A percentile compares a stretch with the other conserved stretches of the same genome.
Conservation (phyloP, 2,329 filamentous ascomycete species). For the Xylaria sp. region DNA sequence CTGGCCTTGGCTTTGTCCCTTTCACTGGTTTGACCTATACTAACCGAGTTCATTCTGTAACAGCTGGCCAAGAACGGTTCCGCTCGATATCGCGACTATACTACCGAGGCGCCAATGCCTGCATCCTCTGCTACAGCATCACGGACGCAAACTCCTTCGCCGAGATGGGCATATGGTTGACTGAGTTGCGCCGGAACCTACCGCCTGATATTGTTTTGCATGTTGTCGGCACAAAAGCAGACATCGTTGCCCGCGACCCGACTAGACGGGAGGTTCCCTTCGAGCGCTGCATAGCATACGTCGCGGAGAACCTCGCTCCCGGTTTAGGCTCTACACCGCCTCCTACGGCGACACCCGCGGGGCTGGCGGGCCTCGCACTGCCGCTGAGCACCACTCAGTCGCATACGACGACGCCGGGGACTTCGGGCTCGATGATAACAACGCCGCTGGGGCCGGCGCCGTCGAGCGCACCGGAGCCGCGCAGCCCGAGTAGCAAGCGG, state of each 20-base stretch:
- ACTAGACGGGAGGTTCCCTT: constrained; percentile 83
- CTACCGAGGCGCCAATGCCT: constrained; percentile 93
- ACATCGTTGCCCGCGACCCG: constrained; percentile 87
- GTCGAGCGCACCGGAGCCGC: constrained; percentile 51
- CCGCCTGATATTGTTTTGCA: constrained; percentile 82
- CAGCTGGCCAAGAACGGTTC: constrained; percentile 91
- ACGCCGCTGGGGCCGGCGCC: constrained; percentile 47
- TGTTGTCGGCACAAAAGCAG: constrained; percentile 93
- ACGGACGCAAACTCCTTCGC: constrained; percentile 83
- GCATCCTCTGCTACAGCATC: constrained; percentile 93
- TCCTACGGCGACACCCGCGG: constrained; percentile 59
- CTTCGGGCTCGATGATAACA: constrained; percentile 27
- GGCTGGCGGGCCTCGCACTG: constrained; percentile 33
- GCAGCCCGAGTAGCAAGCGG: constrained; percentile 66
- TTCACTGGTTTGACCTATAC: constrained; percentile 3
- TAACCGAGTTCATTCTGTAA: constrained; percentile 20
- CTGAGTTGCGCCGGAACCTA: constrained; percentile 80
- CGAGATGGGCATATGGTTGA: constrained; percentile 92
- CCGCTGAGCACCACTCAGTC: constrained; percentile 39
- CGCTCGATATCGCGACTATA: constrained; percentile 93
- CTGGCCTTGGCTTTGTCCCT: background rate
- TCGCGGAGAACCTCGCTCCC: constrained; percentile 87
- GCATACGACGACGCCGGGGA: constrained; percentile 30
- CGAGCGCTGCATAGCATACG: constrained; percentile 93
- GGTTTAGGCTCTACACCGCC: constrained; percentile 70